Conservation (phyloP, 495 filamentous ascomycete genomes). For the Glutinoglossum americanum region DNA sequence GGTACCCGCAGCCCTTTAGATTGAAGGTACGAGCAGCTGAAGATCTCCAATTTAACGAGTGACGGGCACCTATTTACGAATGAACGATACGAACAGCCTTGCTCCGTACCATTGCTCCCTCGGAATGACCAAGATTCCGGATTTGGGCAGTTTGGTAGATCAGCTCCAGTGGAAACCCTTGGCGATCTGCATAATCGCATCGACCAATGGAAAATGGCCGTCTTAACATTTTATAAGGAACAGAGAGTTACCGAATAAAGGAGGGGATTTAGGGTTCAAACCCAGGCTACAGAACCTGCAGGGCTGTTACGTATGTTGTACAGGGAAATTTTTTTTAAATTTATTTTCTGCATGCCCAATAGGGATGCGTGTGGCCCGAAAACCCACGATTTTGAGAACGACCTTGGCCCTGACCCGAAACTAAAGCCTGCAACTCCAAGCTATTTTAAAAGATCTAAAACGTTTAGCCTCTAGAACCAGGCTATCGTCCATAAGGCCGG, state of each 20-base stretch:
- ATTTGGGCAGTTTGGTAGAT: too few relatives aligned
- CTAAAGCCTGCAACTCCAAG: not conserved
- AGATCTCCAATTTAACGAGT: not conserved
- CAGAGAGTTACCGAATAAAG: too few relatives aligned
- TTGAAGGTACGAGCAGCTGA: not conserved
- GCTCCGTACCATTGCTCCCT: not conserved
- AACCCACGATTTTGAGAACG: not conserved
- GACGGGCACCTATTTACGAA: too few relatives aligned
- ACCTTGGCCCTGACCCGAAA: not conserved
- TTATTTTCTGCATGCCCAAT: not conserved
- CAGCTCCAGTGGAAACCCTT: too few relatives aligned
- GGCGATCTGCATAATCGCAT: too few relatives aligned
- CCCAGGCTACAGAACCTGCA: too few relatives aligned
- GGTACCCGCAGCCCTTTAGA: not conserved
- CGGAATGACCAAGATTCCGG: too few relatives aligned
- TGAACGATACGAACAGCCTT: not conserved
- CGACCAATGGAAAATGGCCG: too few relatives aligned
- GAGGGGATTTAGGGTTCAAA: too few relatives aligned
- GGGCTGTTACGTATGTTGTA: too few relatives aligned
- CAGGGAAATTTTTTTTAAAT: not conserved
- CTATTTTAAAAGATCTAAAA: not conserved
- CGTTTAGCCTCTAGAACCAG: constrained; percentile 48
- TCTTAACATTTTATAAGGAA: too few relatives aligned
- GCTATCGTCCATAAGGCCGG: constrained; percentile 87
- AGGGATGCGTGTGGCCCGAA: not conserved